Base-by-base conservation (phyloP, 2,329 filamentous ascomycete genomes). In the Fusarium pseudonygamai region DNA sequence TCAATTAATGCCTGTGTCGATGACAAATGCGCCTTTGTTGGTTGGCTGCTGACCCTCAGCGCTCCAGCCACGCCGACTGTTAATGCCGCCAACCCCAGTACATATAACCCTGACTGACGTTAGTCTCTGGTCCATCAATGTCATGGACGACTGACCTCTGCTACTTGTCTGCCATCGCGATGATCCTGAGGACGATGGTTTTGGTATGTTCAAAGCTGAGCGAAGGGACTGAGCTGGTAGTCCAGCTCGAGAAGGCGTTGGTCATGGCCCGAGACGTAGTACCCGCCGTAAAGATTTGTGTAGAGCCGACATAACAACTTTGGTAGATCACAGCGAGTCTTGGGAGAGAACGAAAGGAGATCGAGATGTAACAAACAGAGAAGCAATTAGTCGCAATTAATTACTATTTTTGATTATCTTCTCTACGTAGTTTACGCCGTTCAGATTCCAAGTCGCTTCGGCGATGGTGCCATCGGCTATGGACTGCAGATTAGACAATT, bases 321-420 rank as follows among this genome's bases (percentile, higher is more conserved):
- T 14, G 7, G 12, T 20, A 34, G 7, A 24, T 20, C 12, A 34
- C n/a, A 15, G 18, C 12, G 34, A 26, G n/a, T 24, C 4, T 11
- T 5, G 4, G 1, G 5, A 10, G 3, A 20, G 10, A 14, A 8
- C 1, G 3, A 12, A 4, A 24, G 5, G 1, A 9, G 4, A 13
- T 30, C 10, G 7, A 30, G 28, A n/a, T 30, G 28, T 7, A 30
- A 30, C 28, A 30, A 30, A 30, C 28, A 30, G 28, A 30, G 13
- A 6, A 16, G 6, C 10, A 32, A 32, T 9, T 12, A 12, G 8
- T 30, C 0, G 8, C 1, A 8, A 16, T 22, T 6, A n/a, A 16
- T 6, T 6, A n/a, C 16, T 12, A 18, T 18, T 12, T 4, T 7
- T 16, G 6, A 9, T 11, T 26, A 6, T 26, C 18, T 52, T 20